Conservation (phyloP, 192 early-diverging fungal species). For the Backusella parvicylindrica region DNA sequence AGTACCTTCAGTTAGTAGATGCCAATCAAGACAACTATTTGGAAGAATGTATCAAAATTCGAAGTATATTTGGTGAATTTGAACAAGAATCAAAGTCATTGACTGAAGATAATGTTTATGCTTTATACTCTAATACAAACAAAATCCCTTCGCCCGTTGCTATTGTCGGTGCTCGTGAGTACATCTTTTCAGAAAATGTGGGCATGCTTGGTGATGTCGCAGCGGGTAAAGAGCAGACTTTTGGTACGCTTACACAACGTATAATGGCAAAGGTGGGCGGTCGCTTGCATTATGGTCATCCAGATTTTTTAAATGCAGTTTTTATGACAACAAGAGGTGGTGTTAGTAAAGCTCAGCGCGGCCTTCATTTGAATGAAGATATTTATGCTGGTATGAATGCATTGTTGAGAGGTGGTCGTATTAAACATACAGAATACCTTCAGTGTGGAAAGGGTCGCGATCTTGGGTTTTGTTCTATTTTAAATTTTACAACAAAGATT, state of each 20-base stretch:
- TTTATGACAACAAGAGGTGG: slow-evolving; percentile 74
- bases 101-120: slow-evolving; percentile 45
- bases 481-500: slow-evolving; percentile 76
- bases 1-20: slow-evolving; percentile 73
- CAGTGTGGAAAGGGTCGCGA: slow-evolving; percentile 80
- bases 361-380: slow-evolving; percentile 78
- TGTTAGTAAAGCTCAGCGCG: slow-evolving; percentile 73
- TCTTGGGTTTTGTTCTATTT: slow-evolving; percentile 69
- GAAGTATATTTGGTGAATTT: slow-evolving; percentile 72
- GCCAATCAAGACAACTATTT: slow-evolving; percentile 82
- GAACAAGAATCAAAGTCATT: slow-evolving; percentile 49
- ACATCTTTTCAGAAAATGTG: slow-evolving; percentile 69
- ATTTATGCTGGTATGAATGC: slow-evolving; percentile 81
- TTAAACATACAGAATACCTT: slow-evolving; percentile 77
- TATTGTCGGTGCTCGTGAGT: slow-evolving; percentile 71
- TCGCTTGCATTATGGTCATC: slow-evolving; percentile 72
- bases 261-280: slow-evolving; percentile 70
- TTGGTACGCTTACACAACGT: slow-evolving; percentile 70
- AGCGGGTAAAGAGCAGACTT: slow-evolving; percentile 73
- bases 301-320: slow-evolving; percentile 71
- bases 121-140: slow-evolving; percentile 37
- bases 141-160: slow-evolving; percentile 58
- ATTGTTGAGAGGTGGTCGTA: slow-evolving; percentile 63
- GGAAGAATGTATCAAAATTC: slow-evolving; percentile 73
- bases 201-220: slow-evolving; percentile 71